Conservation (phyloP, 202 grass and related monocot species). For the Elaeis oleifera region DNA sequence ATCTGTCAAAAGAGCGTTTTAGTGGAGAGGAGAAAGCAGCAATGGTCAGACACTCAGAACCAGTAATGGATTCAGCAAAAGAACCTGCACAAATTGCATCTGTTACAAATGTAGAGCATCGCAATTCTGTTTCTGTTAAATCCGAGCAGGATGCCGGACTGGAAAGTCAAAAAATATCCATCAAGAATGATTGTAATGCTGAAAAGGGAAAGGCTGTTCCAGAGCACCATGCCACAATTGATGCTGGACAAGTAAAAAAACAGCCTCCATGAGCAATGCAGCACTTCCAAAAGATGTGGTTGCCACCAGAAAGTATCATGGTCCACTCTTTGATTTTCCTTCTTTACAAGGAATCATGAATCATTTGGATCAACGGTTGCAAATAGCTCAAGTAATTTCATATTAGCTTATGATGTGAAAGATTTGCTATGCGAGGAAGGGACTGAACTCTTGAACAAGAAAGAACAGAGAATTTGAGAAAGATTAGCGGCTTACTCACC, state of each 20-base stretch:
- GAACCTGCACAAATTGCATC: conserved; percentile 48
- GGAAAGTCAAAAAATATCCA: conserved; percentile 51
- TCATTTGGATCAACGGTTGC: conserved; percentile 40
- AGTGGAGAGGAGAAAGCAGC: conserved; percentile 51
- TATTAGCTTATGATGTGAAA: conserved; percentile 83
- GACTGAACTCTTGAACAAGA: conserved; percentile 64
- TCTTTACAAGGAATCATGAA: conserved; percentile 90
- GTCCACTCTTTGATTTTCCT: conserved; percentile 88
- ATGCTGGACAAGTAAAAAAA: conserved; percentile 62
- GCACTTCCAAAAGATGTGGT: conserved; percentile 42
- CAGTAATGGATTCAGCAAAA: conserved; percentile 38
- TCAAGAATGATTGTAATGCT: conserved; percentile 40
- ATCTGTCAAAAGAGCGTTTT: conserved; percentile 58
- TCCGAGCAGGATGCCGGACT: conserved; percentile 78
- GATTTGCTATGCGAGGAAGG: conserved; percentile 90
- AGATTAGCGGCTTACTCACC: conserved; percentile 85
- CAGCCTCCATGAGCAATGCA: conserved; percentile 38
- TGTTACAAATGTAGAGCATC: conserved; percentile 41
- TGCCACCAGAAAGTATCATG: conserved; percentile 83
- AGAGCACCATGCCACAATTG: conserved; percentile 35
- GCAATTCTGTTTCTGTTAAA: conserved; percentile 49
- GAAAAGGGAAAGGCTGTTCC: conserved; percentile 74
- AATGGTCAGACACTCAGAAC: conserved; percentile 32
- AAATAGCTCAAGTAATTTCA: conserved; percentile 68
- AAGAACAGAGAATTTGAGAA: conserved; percentile 77